phyloP scores from a whole-genome alignment of 805 yeast genomes.

The Ogataea paraovalis region DNA sequence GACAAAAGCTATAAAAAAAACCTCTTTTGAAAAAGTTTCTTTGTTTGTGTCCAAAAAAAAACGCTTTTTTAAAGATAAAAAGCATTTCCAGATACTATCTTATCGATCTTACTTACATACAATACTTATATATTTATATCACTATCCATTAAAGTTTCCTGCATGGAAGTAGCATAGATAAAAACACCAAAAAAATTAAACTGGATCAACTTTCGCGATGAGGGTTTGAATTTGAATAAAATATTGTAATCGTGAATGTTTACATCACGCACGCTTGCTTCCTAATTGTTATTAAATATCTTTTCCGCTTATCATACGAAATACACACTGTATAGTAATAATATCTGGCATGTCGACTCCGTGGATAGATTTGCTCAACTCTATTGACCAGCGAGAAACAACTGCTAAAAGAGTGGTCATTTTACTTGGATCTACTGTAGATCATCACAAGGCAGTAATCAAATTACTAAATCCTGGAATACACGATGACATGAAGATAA shows the following conservation, averaged over 20 bases:
- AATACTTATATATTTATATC: neutral
- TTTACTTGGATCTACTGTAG: slow-evolving; percentile 9
- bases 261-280: no score
- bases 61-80: neutral
- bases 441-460: slow-evolving; percentile 5
- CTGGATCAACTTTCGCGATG: no score
- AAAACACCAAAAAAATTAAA: no score
- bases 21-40: neutral
- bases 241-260: no score
- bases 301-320: no score
- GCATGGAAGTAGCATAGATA: no score
- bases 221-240: no score
- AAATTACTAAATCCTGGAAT: neutral
- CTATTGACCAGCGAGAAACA: slow-evolving; percentile 4
- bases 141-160: no score
- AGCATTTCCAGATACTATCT: neutral
- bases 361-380: slow-evolving; percentile 7
- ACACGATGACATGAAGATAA: neutral
- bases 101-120: neutral
- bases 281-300: no score
- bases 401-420: slow-evolving; percentile 2
- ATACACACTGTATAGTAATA: no score
- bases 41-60: neutral
- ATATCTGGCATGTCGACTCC: neutral
- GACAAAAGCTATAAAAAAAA: no score